Conservation (phyloP, 2,329 filamentous ascomycete genomes). For the Capronia coronata region DNA sequence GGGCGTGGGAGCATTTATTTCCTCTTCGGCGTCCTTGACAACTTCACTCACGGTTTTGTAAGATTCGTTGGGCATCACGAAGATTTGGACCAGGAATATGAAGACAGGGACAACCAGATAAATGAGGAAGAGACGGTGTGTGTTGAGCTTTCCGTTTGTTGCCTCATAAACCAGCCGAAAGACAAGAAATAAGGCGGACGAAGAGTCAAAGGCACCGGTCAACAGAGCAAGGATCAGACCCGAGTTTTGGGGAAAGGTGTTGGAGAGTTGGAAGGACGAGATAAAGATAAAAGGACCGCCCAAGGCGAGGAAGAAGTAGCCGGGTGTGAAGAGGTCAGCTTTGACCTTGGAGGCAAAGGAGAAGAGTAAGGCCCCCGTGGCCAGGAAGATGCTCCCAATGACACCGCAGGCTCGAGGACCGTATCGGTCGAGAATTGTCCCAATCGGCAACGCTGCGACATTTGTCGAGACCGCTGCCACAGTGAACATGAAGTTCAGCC, state of each 20-base stretch:
- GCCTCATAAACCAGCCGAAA: slow-evolving; percentile 65
- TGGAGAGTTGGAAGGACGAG: slow-evolving; percentile 75
- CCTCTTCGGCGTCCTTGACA: slow-evolving; percentile 61
- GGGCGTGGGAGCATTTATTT: slow-evolving; percentile 33
- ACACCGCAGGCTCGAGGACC: slow-evolving; percentile 72
- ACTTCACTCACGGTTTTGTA: slow-evolving; percentile 85
- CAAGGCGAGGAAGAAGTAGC: slow-evolving; percentile 69
- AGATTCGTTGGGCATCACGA: slow-evolving; percentile 65
- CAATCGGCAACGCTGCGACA: slow-evolving; percentile 75
- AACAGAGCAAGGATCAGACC: slow-evolving; percentile 73
- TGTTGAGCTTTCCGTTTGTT: slow-evolving; percentile 52
- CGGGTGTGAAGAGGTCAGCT: slow-evolving; percentile 68
- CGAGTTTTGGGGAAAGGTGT: slow-evolving; percentile 70
- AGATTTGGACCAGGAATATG: slow-evolving; percentile 61
- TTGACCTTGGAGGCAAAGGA: slow-evolving; percentile 58
- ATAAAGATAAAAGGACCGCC: slow-evolving; percentile 79
- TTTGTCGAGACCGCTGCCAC: slow-evolving; percentile 83
- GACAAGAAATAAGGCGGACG: slow-evolving; percentile 68
- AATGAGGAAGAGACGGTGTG: slow-evolving; percentile 61
- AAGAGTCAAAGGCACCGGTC: slow-evolving; percentile 77
- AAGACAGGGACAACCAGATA: slow-evolving; percentile 65
- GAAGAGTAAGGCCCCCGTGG: slow-evolving; percentile 65
- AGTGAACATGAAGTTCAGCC: slow-evolving; percentile 87
- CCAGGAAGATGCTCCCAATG: slow-evolving; percentile 62
- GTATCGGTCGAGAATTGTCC: slow-evolving; percentile 74